Evolutionary conservation across 1,139 yeast species (phyloP).

Genomic region (Petasospora fabianii): DNA sequence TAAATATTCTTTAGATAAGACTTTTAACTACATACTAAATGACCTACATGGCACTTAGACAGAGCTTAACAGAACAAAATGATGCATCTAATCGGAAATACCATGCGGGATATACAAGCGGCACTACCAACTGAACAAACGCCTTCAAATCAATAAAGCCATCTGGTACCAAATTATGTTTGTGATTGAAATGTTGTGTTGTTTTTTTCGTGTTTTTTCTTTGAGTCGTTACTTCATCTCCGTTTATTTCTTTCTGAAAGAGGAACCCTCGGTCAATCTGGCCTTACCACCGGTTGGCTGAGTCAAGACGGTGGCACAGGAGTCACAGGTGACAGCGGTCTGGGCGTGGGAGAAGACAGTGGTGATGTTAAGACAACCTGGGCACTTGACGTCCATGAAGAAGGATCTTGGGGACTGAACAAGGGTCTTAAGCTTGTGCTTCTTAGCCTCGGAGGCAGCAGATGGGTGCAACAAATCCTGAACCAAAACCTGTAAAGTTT

Average conservation of each 20-base stretch:
- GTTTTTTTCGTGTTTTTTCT: background rate
- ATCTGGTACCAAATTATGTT: background rate
- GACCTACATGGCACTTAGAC: background rate
- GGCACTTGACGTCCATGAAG: constrained; percentile 99
- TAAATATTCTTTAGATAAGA: no score
- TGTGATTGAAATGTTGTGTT: constrained; percentile 1
- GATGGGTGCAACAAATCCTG: constrained; percentile 97
- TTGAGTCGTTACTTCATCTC: background rate
- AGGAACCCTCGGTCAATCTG: constrained; percentile 97
- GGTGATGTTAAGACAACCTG: constrained; percentile 98
- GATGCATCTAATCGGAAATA: constrained; percentile 6
- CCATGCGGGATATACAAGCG: constrained; percentile 8
- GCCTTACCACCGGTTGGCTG: constrained; percentile 99
- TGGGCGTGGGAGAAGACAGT: constrained; percentile 99
- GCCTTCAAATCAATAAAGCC: background rate
- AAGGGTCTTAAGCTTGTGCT: constrained; percentile 96
- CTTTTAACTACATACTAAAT: no score
- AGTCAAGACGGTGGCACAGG: constrained; percentile 97
- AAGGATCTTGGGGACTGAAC: constrained; percentile 98
- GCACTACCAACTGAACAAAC: constrained; percentile 5
- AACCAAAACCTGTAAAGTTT: constrained; percentile 74
- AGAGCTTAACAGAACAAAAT: constrained; percentile 1
- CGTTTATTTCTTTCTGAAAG: constrained; percentile 96
- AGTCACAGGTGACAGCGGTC: constrained; percentile 98
- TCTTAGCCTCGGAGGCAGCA: constrained; percentile 92